These are phyloP conservation scores for Coniochaeta prunicola DNA, from an alignment of 2,329 filamentous ascomycete genomes.

Conservation along the genomic window DNA sequence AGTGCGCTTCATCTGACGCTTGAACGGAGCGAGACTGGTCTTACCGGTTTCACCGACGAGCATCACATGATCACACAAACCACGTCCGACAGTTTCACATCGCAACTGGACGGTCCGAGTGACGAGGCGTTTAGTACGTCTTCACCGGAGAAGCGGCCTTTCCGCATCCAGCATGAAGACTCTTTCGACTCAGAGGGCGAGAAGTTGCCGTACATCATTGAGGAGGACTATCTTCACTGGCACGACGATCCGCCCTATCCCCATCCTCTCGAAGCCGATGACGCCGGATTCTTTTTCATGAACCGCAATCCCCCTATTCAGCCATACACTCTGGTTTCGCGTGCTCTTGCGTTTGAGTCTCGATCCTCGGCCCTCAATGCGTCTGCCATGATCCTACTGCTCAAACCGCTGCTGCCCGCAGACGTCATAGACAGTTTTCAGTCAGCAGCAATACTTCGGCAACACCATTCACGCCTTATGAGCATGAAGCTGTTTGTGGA, in stretches of 20 bases:
- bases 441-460: slow-evolving; percentile 47
- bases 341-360: slow-evolving; percentile 49
- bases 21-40: slow-evolving; percentile 15
- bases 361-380: slow-evolving; percentile 50
- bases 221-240: slow-evolving; percentile 55
- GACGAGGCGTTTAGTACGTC: slow-evolving; percentile 4
- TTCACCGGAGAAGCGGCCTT: slow-evolving; percentile 7
- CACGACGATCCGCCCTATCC: slow-evolving; percentile 48
- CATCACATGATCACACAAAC: slow-evolving; percentile 37
- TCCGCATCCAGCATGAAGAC: slow-evolving; percentile 6
- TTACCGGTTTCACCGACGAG: slow-evolving; percentile 18
- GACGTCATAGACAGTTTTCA: slow-evolving; percentile 48
- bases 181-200: slow-evolving; percentile 6
- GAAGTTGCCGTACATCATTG: slow-evolving; percentile 35
- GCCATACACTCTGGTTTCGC: slow-evolving; percentile 45
- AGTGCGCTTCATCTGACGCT: slow-evolving; percentile 9
- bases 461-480: slow-evolving; percentile 54
- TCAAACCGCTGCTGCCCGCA: slow-evolving; percentile 49
- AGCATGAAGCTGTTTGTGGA: slow-evolving; percentile 53
- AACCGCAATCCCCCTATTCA: slow-evolving; percentile 35
- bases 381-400: slow-evolving; percentile 52
- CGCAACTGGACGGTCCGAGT: slow-evolving; percentile 3
- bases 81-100: slow-evolving; percentile 24
- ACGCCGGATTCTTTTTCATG: slow-evolving; percentile 9
- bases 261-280: slow-evolving; percentile 26